A percentile compares a stretch with the other conserved stretches of the same genome.
Evolutionary conservation across 1,284 basidiomycete genomes (phyloP).

Genomic region (Malassezia sp.): DNA sequence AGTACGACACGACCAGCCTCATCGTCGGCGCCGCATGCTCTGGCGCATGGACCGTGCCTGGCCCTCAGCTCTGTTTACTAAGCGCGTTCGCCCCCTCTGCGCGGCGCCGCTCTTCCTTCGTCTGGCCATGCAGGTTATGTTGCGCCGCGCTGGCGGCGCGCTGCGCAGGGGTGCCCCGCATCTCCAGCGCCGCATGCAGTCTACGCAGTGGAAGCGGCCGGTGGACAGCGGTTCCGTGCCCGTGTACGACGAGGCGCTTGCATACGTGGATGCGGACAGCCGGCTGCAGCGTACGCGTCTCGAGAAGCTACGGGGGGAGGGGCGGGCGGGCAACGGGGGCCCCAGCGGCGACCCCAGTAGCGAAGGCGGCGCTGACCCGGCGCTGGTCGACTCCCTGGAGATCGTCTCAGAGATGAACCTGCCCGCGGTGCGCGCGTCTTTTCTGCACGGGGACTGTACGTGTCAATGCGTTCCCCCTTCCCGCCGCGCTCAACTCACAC

Average conservation of each 20-base stretch:
- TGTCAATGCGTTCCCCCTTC: slow-evolving; percentile 2
- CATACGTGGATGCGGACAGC: slow-evolving; percentile 54
- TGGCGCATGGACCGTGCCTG: neutral
- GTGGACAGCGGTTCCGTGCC: slow-evolving; percentile 60
- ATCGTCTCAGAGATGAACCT: slow-evolving; percentile 64
- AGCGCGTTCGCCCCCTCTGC: neutral
- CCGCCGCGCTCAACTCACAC: neutral
- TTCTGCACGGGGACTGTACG: slow-evolving; percentile 55
- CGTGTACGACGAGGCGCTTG: slow-evolving; percentile 70
- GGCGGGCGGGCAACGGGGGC: too few species aligned
- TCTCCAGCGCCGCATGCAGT: slow-evolving; percentile 1
- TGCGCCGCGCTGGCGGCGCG: neutral
- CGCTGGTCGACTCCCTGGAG: slow-evolving; percentile 52
- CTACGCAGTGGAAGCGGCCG: slow-evolving; percentile 49
- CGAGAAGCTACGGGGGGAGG: too few species aligned
- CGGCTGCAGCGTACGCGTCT: too few species aligned
- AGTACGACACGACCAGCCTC: slow-evolving; percentile 35
- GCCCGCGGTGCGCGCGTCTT: slow-evolving; percentile 64
- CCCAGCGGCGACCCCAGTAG: slow-evolving; percentile 13
- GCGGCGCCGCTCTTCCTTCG: neutral
- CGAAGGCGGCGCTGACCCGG: slow-evolving; percentile 36
- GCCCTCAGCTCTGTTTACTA: too few species aligned
- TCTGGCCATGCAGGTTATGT: neutral
- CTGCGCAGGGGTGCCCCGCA: too few species aligned
- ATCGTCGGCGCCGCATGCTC: slow-evolving; percentile 17